Percentiles rank a stretch among this genome's conserved stretches.
Evolutionary conservation across 2,329 filamentous ascomycete genomes (phyloP).

Genomic region (Fusarium decemcellulare): DNA sequence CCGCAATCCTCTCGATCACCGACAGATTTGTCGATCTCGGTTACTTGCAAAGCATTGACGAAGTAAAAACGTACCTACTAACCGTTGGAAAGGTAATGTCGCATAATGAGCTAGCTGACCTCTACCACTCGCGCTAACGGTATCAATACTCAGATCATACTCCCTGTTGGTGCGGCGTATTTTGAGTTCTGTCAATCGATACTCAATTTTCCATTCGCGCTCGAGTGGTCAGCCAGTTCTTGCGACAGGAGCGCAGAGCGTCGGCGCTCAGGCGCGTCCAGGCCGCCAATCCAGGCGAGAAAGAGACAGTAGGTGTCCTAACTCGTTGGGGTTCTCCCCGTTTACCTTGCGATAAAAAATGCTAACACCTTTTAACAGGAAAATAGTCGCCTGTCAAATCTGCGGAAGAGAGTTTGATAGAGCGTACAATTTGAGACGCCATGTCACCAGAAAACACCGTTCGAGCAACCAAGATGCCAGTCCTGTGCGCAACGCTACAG

Average conservation of each 20-base stretch:
- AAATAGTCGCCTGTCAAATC: neutral
- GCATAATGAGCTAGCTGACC: neutral
- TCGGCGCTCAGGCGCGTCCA: too few relatives aligned
- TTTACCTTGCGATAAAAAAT: too few relatives aligned
- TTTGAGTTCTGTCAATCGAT: neutral
- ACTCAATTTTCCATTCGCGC: neutral
- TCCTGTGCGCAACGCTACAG: neutral
- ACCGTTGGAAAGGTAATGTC: neutral
- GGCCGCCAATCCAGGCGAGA: too few relatives aligned
- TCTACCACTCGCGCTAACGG: neutral
- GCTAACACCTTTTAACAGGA: neutral
- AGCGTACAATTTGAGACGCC: neutral
- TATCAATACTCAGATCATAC: neutral
- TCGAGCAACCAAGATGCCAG: neutral
- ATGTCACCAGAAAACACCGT: neutral
- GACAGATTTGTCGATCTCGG: slow-evolving; percentile 9
- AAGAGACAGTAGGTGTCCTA: too few relatives aligned
- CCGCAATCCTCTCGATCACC: neutral
- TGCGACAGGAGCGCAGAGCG: neutral
- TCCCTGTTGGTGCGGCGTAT: neutral
- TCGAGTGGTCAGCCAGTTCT: neutral
- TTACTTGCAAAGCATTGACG: neutral
- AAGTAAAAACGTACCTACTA: neutral
- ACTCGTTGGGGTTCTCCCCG: too few relatives aligned
- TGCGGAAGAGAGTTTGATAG: neutral